These are phyloP conservation scores for Eucalyptus pauciflora DNA, from an alignment of 345 rosid genomes.

Conservation along the genomic window DNA sequence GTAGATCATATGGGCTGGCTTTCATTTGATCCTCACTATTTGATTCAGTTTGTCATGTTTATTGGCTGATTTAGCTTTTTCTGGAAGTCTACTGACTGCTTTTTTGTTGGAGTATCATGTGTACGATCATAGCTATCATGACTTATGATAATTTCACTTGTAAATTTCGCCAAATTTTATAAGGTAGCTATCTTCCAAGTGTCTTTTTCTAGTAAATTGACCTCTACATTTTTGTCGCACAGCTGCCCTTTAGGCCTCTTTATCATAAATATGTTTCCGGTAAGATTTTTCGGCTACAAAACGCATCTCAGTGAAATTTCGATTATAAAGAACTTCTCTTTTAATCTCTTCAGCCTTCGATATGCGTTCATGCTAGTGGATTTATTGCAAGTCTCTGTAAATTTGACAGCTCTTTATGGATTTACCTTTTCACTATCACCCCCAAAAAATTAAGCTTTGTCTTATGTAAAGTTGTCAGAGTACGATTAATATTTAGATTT, in stretches of 20 bases:
- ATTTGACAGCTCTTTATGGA: constrained; percentile 69
- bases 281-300: background rate
- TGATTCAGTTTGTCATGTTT: constrained; percentile 20
- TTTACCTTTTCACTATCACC: background rate
- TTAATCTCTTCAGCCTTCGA: background rate
- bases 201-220: background rate
- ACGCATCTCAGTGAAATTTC: background rate
- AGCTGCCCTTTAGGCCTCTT: background rate
- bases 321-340: background rate
- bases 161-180: constrained; percentile 35
- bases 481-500: too few species aligned
- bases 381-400: constrained; percentile 19
- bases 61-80: background rate
- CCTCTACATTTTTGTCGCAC: background rate
- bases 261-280: background rate
- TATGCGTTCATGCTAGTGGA: background rate
- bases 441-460: too few species aligned
- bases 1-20: constrained; percentile 8
- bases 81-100: constrained; percentile 19
- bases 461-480: too few species aligned
- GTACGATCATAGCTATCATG: background rate
- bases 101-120: constrained; percentile 12
- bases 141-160: constrained; percentile 20
- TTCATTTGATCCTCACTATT: constrained; percentile 23
- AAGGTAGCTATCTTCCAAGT: background rate